phyloP scores from a whole-genome alignment of 371 early-diverging fungal genomes.

The Mucor lusitanicus region DNA sequence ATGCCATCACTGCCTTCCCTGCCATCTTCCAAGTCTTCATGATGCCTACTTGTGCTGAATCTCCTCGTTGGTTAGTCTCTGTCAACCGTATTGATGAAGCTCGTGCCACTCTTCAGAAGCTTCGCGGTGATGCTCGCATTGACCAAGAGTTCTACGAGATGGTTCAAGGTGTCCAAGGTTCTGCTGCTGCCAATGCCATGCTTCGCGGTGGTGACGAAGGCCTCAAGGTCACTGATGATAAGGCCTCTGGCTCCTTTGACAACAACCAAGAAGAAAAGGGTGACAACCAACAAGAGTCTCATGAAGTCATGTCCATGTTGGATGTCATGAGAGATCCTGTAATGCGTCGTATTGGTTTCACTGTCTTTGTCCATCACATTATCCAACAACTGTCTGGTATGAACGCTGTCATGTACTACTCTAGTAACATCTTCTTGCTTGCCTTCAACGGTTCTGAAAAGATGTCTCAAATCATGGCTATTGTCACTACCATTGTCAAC shows the following conservation, averaged over 20 bases:
- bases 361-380: constrained; percentile 45
- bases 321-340: constrained; percentile 43
- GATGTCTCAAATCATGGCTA: constrained; percentile 59
- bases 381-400: constrained; percentile 86
- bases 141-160: constrained; percentile 21
- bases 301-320: constrained; percentile 19
- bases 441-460: constrained; percentile 31
- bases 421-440: constrained; percentile 62
- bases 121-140: constrained; percentile 38
- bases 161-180: constrained; percentile 14
- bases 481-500: constrained; percentile 62
- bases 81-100: constrained; percentile 58
- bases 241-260: neutral
- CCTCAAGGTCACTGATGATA: neutral
- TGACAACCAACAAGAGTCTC: neutral
- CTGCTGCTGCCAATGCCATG: neutral
- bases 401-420: constrained; percentile 82
- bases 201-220: neutral
- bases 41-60: constrained; percentile 73
- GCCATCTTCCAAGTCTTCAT: constrained; percentile 66
- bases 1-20: constrained; percentile 65
- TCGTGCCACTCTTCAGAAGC: constrained; percentile 46
- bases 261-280: neutral
- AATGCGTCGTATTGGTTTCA: constrained; percentile 57
- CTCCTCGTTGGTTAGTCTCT: constrained; percentile 72